phyloP scores from a whole-genome alignment of 768 basidiomycete species.

The Tricholoma sp. region DNA sequence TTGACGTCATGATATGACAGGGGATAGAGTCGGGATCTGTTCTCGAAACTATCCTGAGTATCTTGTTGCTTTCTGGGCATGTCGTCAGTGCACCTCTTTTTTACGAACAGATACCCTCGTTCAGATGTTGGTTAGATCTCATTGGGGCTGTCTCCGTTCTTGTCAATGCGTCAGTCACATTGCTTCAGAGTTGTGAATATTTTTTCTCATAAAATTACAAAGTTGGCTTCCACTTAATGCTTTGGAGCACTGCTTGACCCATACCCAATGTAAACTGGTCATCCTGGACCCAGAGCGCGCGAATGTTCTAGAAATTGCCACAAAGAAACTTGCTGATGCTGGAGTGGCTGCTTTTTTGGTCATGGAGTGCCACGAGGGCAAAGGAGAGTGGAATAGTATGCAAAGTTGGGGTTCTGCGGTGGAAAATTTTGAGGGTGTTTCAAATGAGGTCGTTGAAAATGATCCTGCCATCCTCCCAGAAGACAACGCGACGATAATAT shows the following conservation, averaged over 20 bases:
- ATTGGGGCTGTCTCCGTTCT: conserved; percentile 44
- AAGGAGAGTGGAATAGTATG: conserved; percentile 35
- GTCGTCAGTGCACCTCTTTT: conserved; percentile 21
- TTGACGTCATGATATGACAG: conserved; percentile 9
- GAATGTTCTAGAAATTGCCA: conserved; percentile 10
- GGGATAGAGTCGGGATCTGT: conserved; percentile 38
- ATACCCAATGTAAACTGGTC: conserved; percentile 34
- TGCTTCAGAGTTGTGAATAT: background rate
- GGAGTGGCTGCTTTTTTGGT: background rate
- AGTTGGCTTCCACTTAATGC: conserved; percentile 35
- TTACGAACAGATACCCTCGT: background rate
- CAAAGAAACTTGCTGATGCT: background rate
- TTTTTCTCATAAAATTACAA: background rate
- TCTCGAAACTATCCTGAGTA: conserved; percentile 44
- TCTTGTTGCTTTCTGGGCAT: conserved; percentile 41
- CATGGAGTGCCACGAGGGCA: conserved; percentile 23
- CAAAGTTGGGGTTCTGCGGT: conserved; percentile 29
- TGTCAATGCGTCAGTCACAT: conserved; percentile 32
- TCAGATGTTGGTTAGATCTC: conserved; percentile 19
- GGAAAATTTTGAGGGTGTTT: conserved; percentile 25
- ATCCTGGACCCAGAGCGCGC: conserved; percentile 43
- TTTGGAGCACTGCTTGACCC: conserved; percentile 35
- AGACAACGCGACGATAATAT: conserved; percentile 44
- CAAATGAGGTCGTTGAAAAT: conserved; percentile 19
- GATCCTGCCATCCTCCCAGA: conserved; percentile 31